Base-by-base conservation (phyloP, 768 basidiomycete species). In the Candolleomyces aberdarensis region DNA sequence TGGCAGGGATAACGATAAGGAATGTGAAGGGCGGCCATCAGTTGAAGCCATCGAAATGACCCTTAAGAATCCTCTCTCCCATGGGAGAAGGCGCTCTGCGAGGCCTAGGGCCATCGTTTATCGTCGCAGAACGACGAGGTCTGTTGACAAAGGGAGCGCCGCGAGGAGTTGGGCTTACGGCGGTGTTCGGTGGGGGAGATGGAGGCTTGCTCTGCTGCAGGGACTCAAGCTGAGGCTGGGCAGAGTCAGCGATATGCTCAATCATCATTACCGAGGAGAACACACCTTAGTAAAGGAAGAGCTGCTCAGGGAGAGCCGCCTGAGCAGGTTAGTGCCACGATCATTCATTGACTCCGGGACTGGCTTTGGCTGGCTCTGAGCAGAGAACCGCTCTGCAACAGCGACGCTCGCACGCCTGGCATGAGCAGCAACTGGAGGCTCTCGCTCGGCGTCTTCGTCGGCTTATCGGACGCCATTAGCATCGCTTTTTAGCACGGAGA, bases 51-150 rank as follows among this genome's bases (percentile, higher is more conserved):
- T 94, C 92, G 66, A 94, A 94, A 67, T 94, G 92, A 9, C 92
- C 92, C 78, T 91, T 94, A 66, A 94, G 82, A 62, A 94, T 93
- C 61, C 92, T 81, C 75, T 94, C 92, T 64, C 92, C 93, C 92
- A 93, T 94, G 6, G 92, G 92, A 43, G 90, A 92, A 19, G 91
- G 92, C 3, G 89, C 90, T 62, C 85, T 78, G 58, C 83, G 85
- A 10, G 80, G 80, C 54, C 80, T 81, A n/a, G 72, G 62, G 20
- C 63, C 63, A 14, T 79, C 76, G 47, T 80, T 81, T 57, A 87
- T 70, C 19, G 87, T 88, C 4, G 87, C 83, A n/a, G 87, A 82
- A 19, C 89, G 86, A 59, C 79, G 81, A 14, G 77, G 77, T 65
- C 72, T 74, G 56, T 73, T 74, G 15, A 66, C 54, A 64, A 75